Base-by-base conservation (phyloP, 768 basidiomycete species). In the Mrakia blollopis region DNA sequence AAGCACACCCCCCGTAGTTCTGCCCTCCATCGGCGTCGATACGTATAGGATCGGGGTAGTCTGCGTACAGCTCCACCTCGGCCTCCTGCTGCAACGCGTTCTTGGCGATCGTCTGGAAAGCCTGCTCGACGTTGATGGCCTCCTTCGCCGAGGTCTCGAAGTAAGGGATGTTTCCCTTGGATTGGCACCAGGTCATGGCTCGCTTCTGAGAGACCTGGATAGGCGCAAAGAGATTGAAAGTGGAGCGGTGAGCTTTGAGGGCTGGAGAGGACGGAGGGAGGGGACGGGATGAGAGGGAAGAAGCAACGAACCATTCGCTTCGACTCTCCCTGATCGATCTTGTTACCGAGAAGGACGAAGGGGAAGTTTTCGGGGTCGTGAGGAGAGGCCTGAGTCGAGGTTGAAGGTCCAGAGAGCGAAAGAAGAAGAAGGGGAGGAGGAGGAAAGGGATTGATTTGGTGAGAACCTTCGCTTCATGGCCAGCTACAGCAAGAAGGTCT, bases 71-170 rank as follows among this genome's bases (percentile, higher is more conserved):
- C 83, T 96, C 94, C 79, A 94, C 93, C 83, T 98, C 97, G 69
- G 92, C 90, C 83, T 98, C 97, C 85, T 98, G 96, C 83, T 94
- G 93, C 80, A 99, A 85, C 16, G 97, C 97, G 83, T 97, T 98
- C 92, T 96, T 96, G n/a, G 96, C 96, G 75, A 98, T 95, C 1
- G 95, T 97, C 85, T 97, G 95, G 90, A 99, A 99, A 5, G 96
- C 97, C 84, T 98, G 96, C 84, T 99, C 97, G 74, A 99, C 97
- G 82, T 99, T 99, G 87, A 98, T 98, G 16, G 97, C 96, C 85
- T 99, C 97, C 85, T 99, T 99, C 57, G 97, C 97, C 13, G 97
- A 99, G 8, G 97, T 98, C 86, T 99, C 97, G 83, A 98, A 99
- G 86, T 98, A 99, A 39, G 97, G 97, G 79, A 99, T 98, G 85